Conservation (phyloP, 441 rosid species). For the Euphorbia schlechtendalii region DNA sequence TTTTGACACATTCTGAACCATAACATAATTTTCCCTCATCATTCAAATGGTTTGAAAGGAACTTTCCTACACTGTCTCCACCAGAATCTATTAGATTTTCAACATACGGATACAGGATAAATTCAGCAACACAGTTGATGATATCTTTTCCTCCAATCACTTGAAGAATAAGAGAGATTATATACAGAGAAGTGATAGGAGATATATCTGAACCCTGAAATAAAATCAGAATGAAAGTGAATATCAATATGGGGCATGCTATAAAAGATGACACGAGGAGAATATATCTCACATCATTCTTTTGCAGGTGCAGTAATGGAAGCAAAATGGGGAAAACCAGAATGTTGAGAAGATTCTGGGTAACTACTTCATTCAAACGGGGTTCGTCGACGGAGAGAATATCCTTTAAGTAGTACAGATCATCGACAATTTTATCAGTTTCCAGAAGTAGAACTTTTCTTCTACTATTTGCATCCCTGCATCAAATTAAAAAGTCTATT, state of each 20-base stretch:
- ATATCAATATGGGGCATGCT: too few relatives aligned
- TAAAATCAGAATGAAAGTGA: conserved; percentile 9
- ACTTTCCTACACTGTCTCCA: conserved; percentile 21
- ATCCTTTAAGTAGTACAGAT: conserved; percentile 68
- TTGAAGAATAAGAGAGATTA: conserved; percentile 53
- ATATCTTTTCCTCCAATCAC: conserved; percentile 52
- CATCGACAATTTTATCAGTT: conserved; percentile 56
- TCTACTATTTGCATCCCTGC: conserved; percentile 38
- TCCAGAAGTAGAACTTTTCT: conserved; percentile 34
- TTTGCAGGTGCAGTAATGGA: conserved; percentile 35
- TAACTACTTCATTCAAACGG: conserved; percentile 40
- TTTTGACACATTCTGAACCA: conserved; percentile 24
- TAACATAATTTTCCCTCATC: conserved; percentile 22
- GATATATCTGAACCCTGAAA: conserved; percentile 50
- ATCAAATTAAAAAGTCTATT: conserved; percentile 17
- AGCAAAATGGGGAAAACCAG: conserved; percentile 48
- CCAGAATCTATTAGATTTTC: conserved; percentile 22
- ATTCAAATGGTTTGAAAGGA: conserved; percentile 27
- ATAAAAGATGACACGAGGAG: conserved; percentile 12
- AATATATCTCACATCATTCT: conserved; percentile 42
- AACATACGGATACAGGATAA: conserved; percentile 37
- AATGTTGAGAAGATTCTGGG: conserved; percentile 39
- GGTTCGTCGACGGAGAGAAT: conserved; percentile 44
- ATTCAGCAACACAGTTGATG: conserved; percentile 34
- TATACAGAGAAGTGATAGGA: conserved; percentile 45